Conservation (phyloP, 2,329 filamentous ascomycete species). For the Dactylella cylindrospora region DNA sequence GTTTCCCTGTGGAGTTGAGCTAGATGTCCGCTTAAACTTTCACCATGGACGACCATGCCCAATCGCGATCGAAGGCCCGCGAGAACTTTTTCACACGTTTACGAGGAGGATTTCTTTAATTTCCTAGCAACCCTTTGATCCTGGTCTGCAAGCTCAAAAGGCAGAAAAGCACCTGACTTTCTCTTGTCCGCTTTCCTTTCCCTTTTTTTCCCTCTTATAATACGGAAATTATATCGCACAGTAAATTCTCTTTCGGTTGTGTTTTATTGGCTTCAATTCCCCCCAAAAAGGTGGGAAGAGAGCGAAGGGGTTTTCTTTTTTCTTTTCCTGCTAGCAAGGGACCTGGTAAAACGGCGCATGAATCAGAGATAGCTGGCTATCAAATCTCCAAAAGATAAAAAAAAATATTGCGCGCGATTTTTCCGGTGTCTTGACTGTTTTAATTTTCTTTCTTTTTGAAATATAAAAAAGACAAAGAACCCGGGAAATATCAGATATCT, state of each 20-base stretch:
- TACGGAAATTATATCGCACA: slow-evolving; percentile 37
- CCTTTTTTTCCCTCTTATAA: slow-evolving; percentile 14
- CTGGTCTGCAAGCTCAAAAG: too few relatives aligned
- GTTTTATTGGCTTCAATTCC: slow-evolving; percentile 1
- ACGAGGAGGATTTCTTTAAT: too few relatives aligned
- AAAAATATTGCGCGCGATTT: slow-evolving; percentile 31
- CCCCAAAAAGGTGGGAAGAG: slow-evolving; percentile 8
- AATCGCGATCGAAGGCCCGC: slow-evolving; percentile 14
- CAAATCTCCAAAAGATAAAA: slow-evolving; percentile 9
- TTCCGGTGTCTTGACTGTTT: slow-evolving; percentile 26
- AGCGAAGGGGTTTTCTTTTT: slow-evolving; percentile 3
- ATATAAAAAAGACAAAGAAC: too few relatives aligned
- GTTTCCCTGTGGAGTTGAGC: slow-evolving; percentile 2
- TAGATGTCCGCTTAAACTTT: slow-evolving; percentile 1
- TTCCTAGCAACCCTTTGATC: too few relatives aligned
- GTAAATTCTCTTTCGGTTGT: slow-evolving; percentile 7
- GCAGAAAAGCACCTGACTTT: too few relatives aligned
- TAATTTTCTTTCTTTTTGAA: too few relatives aligned
- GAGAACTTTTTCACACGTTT: slow-evolving; percentile 5
- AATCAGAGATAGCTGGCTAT: slow-evolving; percentile 23
- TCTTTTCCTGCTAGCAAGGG: too few relatives aligned
- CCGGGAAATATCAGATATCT: too few relatives aligned
- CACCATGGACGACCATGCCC: slow-evolving; percentile 1
- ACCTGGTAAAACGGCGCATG: slow-evolving; percentile 3
- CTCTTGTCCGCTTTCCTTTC: neutral